Evolutionary conservation across 257 asterid genomes (phyloP).

Genomic region (Linaria vulgaris): DNA sequence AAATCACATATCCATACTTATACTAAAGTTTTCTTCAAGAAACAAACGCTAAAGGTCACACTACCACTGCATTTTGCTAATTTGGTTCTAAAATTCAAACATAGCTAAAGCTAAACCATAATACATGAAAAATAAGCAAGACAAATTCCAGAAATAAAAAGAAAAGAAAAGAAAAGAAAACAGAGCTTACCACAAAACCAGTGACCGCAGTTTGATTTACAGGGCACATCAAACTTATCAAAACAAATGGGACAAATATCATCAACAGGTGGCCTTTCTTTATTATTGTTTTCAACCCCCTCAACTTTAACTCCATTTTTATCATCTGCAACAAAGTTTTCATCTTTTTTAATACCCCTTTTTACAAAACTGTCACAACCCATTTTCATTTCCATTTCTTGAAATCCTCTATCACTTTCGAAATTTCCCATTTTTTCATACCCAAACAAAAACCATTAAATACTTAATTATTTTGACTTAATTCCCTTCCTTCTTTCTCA

Average conservation of each 20-base stretch:
- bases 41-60: too few species aligned
- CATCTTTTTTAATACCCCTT: neutral
- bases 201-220: conserved; percentile 63
- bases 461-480: too few species aligned
- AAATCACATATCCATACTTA: too few species aligned
- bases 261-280: conserved; percentile 41
- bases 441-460: too few species aligned
- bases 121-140: too few species aligned
- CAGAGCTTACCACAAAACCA: conserved; percentile 56
- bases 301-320: conserved; percentile 8
- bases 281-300: conserved; percentile 15
- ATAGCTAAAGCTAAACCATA: too few species aligned
- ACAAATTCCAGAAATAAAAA: neutral
- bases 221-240: conserved; percentile 48
- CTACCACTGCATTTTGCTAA: too few species aligned
- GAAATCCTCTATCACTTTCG: neutral
- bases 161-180: neutral
- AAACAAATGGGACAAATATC: conserved; percentile 72
- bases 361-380: neutral
- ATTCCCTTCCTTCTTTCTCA: too few species aligned
- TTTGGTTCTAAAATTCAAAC: too few species aligned
- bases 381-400: conserved; percentile 20
- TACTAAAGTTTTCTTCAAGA: too few species aligned
- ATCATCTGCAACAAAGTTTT: neutral
- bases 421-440: conserved; percentile 4